These are phyloP conservation scores for Phtheirospermum japonicum DNA, from an alignment of 257 asterid species.

Conservation along the genomic window DNA sequence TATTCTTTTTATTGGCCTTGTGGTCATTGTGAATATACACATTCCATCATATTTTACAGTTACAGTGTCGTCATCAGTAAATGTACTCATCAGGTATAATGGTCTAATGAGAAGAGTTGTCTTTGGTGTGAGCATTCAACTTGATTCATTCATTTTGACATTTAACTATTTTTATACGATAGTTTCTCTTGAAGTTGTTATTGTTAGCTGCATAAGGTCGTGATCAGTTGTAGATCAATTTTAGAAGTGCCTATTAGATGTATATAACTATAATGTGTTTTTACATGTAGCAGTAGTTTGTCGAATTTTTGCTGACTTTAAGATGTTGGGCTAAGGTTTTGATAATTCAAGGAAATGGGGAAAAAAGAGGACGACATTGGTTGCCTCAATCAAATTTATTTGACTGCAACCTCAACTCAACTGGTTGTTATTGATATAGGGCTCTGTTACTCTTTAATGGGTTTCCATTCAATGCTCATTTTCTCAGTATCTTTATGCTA, in stretches of 20 bases:
- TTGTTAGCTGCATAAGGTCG: no score
- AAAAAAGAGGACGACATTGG: neutral
- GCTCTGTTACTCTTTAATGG: neutral
- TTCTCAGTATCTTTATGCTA: neutral
- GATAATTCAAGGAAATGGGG: neutral
- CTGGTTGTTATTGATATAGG: neutral
- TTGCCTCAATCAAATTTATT: neutral
- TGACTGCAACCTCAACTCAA: neutral
- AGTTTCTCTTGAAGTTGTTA: constrained; percentile 24
- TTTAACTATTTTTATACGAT: no score
- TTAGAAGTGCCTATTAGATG: constrained; percentile 9
- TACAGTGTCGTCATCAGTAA: constrained; percentile 83
- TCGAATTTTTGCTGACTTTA: neutral
- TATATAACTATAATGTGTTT: no score
- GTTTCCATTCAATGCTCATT: neutral
- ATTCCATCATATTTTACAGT: no score
- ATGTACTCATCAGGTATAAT: constrained; percentile 83
- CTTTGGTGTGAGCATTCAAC: constrained; percentile 74
- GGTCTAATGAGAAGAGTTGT: constrained; percentile 87
- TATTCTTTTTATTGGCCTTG: no score
- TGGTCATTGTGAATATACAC: no score
- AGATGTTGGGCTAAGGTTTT: neutral
- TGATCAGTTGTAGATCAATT: constrained; percentile 18
- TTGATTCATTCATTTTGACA: no score
- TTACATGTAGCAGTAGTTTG: constrained; percentile 4